A percentile compares a stretch with the other conserved stretches of the same genome.
Conservation (phyloP, 2,329 filamentous ascomycete genomes). For the Aspergillus eucalypticola region DNA sequence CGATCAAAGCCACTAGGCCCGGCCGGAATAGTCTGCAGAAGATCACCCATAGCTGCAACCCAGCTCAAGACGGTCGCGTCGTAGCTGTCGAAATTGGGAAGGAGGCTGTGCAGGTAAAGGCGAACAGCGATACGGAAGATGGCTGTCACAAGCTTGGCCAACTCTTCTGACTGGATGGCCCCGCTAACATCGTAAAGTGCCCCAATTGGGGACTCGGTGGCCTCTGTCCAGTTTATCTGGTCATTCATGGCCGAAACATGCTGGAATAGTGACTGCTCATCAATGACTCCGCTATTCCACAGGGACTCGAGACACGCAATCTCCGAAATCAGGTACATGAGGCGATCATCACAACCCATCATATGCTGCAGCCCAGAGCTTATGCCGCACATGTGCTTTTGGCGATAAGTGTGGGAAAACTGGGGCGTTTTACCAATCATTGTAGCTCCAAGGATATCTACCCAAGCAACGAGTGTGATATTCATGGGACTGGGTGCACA, state of each 20-base stretch:
- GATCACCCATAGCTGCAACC: slow-evolving; percentile 67
- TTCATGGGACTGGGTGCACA: slow-evolving; percentile 75
- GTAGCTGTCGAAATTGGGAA: slow-evolving; percentile 77
- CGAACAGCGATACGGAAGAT: slow-evolving; percentile 74
- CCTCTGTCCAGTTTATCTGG: slow-evolving; percentile 72
- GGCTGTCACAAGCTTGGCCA: slow-evolving; percentile 53
- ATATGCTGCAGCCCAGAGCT: slow-evolving; percentile 79
- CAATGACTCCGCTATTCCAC: slow-evolving; percentile 68
- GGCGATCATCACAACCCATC: slow-evolving; percentile 94
- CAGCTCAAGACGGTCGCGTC: slow-evolving; percentile 72
- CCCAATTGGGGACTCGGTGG: neutral
- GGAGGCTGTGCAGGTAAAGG: slow-evolving; percentile 90
- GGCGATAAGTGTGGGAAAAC: slow-evolving; percentile 88
- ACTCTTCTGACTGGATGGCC: slow-evolving; percentile 70
- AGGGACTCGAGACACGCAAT: slow-evolving; percentile 92
- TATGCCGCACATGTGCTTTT: slow-evolving; percentile 71
- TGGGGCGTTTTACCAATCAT: slow-evolving; percentile 82
- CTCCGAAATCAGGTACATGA: slow-evolving; percentile 98
- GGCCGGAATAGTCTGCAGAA: slow-evolving; percentile 77
- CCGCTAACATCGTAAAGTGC: neutral
- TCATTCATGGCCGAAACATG: slow-evolving; percentile 82
- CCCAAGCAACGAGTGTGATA: slow-evolving; percentile 86
- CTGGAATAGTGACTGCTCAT: slow-evolving; percentile 52
- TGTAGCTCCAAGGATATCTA: slow-evolving; percentile 91
- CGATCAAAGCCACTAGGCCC: slow-evolving; percentile 83